Evolutionary conservation across 176 grass and related monocot genomes (phyloP).

Genomic region (Luzula sylvatica): DNA sequence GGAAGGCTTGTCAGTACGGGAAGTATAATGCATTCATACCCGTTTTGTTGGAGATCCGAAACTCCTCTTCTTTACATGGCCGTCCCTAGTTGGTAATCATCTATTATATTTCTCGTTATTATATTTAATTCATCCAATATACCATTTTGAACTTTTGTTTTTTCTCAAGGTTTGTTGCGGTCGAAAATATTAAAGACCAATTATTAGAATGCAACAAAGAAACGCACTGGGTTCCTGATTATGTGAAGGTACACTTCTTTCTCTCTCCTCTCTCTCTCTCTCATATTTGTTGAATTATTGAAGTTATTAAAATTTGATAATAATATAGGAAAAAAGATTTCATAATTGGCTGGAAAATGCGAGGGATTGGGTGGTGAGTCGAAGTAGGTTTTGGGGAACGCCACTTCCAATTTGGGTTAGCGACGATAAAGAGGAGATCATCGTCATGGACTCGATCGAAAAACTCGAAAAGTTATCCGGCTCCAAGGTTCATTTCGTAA

Average conservation of each 20-base stretch:
- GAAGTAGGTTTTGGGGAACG: constrained; percentile 99
- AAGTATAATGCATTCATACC: constrained; percentile 90
- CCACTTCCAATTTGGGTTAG: constrained; percentile 94
- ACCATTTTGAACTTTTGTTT: constrained; percentile 13
- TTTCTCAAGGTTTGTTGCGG: constrained; percentile 80
- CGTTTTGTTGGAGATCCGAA: constrained; percentile 94
- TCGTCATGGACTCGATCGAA: constrained; percentile 83
- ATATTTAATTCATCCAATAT: constrained; percentile 1
- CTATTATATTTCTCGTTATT: constrained; percentile 28
- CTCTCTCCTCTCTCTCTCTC: constrained; percentile 1
- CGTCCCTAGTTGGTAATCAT: constrained; percentile 90
- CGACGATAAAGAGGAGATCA: constrained; percentile 81
- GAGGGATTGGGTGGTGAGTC: constrained; percentile 93
- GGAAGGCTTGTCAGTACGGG: constrained; percentile 82
- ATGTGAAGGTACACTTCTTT: constrained; percentile 99
- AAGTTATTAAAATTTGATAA: too few species aligned
- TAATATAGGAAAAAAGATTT: constrained; percentile 84
- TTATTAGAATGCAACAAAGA: constrained; percentile 90
- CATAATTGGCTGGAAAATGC: constrained; percentile 99
- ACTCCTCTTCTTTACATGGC: constrained; percentile 97
- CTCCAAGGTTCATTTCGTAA: constrained; percentile 50
- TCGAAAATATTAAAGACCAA: constrained; percentile 91
- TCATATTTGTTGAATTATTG: constrained; percentile 5
- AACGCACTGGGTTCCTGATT: constrained; percentile 96
- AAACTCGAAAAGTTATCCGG: constrained; percentile 95